Percentiles rank a stretch among this genome's conserved stretches.
These are phyloP conservation scores for Rhynchospora tenuis DNA, from an alignment of 176 grass and related monocot species.

Conservation along the genomic window DNA sequence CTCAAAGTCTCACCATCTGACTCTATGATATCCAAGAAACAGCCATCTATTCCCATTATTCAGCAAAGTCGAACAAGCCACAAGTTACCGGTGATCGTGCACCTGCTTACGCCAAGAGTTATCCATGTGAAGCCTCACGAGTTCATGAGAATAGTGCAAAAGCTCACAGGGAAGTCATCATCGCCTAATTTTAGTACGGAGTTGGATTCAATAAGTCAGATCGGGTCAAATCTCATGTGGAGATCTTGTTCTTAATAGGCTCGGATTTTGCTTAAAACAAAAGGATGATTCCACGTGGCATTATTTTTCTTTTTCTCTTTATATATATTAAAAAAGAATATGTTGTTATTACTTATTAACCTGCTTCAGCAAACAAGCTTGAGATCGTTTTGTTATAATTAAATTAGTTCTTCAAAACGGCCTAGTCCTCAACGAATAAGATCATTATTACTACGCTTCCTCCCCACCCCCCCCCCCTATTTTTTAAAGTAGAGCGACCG, in stretches of 20 bases:
- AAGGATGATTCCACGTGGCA: neutral
- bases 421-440: neutral
- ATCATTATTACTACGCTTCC: no score
- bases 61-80: neutral
- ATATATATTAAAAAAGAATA: no score
- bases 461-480: neutral
- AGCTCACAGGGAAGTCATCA: conserved; percentile 42
- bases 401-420: neutral
- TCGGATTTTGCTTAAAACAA: neutral
- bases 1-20: conserved; percentile 29
- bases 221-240: neutral
- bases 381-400: neutral
- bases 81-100: conserved; percentile 38
- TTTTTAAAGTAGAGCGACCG: no score
- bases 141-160: conserved; percentile 68
- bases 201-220: neutral
- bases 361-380: no score
- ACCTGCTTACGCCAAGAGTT: conserved; percentile 51
- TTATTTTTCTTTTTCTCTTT: neutral
- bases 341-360: no score
- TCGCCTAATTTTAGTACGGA: neutral
- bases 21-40: neutral
- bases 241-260: neutral
- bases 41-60: neutral
- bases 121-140: conserved; percentile 55